Base-by-base conservation (phyloP, 192 early-diverging fungal species). In the Backusella tuberculispora region DNA sequence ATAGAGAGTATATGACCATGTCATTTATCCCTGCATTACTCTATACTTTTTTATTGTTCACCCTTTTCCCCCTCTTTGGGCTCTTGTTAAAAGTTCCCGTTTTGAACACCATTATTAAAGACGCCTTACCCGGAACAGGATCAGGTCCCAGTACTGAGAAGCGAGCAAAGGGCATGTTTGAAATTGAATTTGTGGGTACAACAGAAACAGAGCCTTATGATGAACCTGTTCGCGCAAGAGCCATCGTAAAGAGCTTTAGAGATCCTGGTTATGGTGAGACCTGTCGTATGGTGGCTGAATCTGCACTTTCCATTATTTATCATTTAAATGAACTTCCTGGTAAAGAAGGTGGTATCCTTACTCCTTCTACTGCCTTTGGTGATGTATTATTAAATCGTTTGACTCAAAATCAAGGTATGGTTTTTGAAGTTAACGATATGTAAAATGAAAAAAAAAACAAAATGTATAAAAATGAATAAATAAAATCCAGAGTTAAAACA, bases 191-290 rank as follows among this genome's bases (percentile, higher is more conserved):
- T 38, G 73, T 90, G 21, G 92, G 84, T 29, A 76, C 75, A 48
- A 78, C 80, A 2, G 83, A 82, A 29, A 83, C 80, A 14, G 84
- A 86, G 45, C 84, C 83, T 6, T 78, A 84, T 65, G 81, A 83
- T 40, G 78, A 71, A 10, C 77, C 71, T 14, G 47, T 80, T 10
- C 84, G 82, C 19, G 87, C 85, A 21, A 69, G 80, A 34, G 90
- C 78, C 19, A 78, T 72, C n/a, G 81, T 90, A 34, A 85, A 77
- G 65, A 84, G 74, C 5, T 84, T 85, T 14, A 84, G 84, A 19
- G 96, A 97, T 73, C 91, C 94, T 10, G 94, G 95, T 2, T 98
- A 98, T 81, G 84, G 83, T 37, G 94, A 94, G 74, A 96, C 94
- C 1, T 88, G 88, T 66, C 86, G 87, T 50, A 93, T 94, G 84